Percentiles rank a stretch among this genome's conserved stretches.
Evolutionary conservation across 768 basidiomycete genomes (phyloP).

Genomic region (Lactarius indigo): DNA sequence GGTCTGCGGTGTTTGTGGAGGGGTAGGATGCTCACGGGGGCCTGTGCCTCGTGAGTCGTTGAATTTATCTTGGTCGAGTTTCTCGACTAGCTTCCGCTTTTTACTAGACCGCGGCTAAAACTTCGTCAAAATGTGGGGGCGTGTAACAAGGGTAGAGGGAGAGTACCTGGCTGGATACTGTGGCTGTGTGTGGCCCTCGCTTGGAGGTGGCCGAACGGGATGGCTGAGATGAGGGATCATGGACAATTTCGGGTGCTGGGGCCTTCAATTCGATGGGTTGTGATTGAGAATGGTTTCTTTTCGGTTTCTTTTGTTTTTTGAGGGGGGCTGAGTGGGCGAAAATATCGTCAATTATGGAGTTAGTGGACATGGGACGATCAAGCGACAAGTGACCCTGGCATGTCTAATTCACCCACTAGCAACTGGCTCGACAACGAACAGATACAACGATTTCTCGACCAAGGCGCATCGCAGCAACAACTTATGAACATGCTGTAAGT

Average conservation of each 20-base stretch:
- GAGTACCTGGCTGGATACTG: no score
- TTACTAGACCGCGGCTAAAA: conserved; percentile 5
- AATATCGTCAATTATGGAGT: conserved; percentile 66
- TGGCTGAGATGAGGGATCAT: conserved; percentile 54
- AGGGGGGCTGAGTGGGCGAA: conserved; percentile 47
- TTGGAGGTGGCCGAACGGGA: conserved; percentile 32
- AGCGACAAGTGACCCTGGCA: neutral
- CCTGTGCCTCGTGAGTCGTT: conserved; percentile 71
- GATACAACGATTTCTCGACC: conserved; percentile 23
- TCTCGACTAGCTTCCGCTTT: conserved; percentile 28
- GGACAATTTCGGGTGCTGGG: conserved; percentile 53
- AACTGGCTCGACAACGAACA: conserved; percentile 23
- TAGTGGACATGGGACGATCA: neutral
- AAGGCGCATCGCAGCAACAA: conserved; percentile 21
- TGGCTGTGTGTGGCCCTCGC: conserved; percentile 17
- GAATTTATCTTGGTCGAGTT: conserved; percentile 48
- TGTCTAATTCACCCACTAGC: conserved; percentile 16
- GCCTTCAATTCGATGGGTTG: conserved; percentile 29
- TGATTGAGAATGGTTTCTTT: conserved; percentile 38
- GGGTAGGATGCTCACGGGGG: conserved; percentile 49
- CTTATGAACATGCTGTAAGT: conserved; percentile 27
- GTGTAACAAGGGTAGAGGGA: no score
- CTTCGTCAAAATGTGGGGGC: no score
- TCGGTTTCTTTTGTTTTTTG: conserved; percentile 43
- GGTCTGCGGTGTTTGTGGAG: neutral